Evolutionary conservation across 2,329 filamentous ascomycete species (phyloP), one percentile per base, ranked within the genome.

Genomic region (Plectosphaerella sp.): DNA sequence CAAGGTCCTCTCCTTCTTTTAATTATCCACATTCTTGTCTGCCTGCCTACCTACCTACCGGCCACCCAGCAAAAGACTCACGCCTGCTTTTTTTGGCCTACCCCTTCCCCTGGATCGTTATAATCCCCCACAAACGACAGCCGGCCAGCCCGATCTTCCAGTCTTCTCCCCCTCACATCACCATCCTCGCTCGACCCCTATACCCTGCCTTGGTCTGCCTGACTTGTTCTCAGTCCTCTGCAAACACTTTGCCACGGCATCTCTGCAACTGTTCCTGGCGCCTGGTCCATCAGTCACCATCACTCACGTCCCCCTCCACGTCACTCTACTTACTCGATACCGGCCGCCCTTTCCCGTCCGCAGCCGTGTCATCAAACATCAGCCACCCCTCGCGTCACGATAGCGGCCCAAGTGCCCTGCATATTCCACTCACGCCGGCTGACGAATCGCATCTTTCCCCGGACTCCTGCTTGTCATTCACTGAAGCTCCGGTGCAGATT

Each of bases 401-500:
- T 36, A 54, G 52, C 50, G 48, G 53, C 42, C 53, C 53, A 46
- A 33, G 28, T 33, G 28, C 28, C 28, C 28, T 33, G 28, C 28
- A 33, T 33, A 33, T 33, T 47, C 42, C 45, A 45, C 45, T 25
- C 37, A n/a, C 54, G 37, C 39, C 39, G 36, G 47, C 49, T 51
- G 49, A 50, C 55, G 55, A 57, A 57, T 57, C 55, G 54, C 55
- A 56, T 57, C 49, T 52, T 50, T 37, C 36, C 54, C 50, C 45
- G 48, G 49, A 50, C 54, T 45, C 47, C 54, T 52, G 49, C 54
- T 46, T 47, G 50, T 45, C n/a, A 20, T 16, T 50, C 66, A 57
- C 62, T 62, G 63, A 67, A 63, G 68, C 69, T 69, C 66, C 72
- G 68, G 67, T 69, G 68, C 65, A 66, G 69, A 66, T 69, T 71